Evolutionary conservation across 2,329 filamentous ascomycete genomes (phyloP), one percentile per base, ranked within the genome.

Genomic region (Fusarium pseudonygamai): DNA sequence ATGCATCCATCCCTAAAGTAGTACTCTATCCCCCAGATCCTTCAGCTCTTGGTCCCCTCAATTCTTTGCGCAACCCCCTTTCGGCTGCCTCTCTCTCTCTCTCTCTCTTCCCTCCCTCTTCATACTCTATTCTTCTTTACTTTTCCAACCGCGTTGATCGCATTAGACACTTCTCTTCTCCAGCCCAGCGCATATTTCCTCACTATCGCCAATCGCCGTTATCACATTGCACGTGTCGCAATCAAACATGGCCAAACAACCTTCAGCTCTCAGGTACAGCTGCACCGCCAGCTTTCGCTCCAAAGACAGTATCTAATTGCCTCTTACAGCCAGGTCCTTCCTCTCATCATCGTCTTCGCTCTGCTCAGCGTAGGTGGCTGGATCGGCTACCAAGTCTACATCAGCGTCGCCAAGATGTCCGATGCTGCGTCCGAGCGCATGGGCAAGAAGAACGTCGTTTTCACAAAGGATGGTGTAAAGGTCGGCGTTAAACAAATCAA

Each of bases 361-460:
- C 85, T 93, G 78, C 79, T 93, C 34, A 86, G 82, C 70, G 87
- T 84, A 61, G 80, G 87, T 50, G 91, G 86, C 64, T 93, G 90
- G 83, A 85, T 95, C 65, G 88, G 89, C 69, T 94, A 94, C 82
- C 91, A 93, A 69, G 87, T 95, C 80, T 95, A 93, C 82, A 82
- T 92, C 61, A 90, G 90, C 82, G 86, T 89, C 62, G 86, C 85
- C 82, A 87, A 93, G 80, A 91, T 95, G 76, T 87, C 89, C 69
- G 85, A 89, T 67, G 86, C 88, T 66, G 92, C 92, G 52, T 88
- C 87, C 55, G 86, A 92, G 82, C 90, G 90, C 78, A 93, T 95
- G 89, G 90, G 91, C 80, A 90, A 90, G 83, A 93, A 92, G 84
- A 92, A 95, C 80, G 88, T 95, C 64, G 85, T 90, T 45, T 93